phyloP scores from a whole-genome alignment of 345 rosid genomes.

The Camelina laxa region DNA sequence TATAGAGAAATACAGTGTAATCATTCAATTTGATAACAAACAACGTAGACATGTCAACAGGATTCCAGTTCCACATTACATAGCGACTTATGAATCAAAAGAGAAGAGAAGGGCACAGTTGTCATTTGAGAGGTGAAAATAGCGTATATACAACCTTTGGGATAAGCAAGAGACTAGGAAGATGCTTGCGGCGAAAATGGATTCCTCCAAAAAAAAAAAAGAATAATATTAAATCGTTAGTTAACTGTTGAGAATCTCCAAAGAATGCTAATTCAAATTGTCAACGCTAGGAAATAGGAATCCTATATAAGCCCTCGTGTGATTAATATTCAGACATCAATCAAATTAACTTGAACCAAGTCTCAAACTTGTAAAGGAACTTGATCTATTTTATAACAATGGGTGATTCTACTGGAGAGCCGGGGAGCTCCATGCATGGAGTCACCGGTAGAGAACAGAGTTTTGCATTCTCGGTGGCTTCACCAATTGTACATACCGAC shows the following conservation, averaged over 20 bases:
- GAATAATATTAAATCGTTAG: background rate
- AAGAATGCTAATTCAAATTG: slow-evolving; percentile 24
- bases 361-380: background rate
- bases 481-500: slow-evolving; percentile 56
- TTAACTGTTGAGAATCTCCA: slow-evolving; percentile 43
- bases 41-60: background rate
- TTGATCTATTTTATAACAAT: background rate
- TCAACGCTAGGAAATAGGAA: slow-evolving; percentile 24
- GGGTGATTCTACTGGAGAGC: slow-evolving; percentile 44
- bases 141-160: slow-evolving; percentile 32
- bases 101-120: slow-evolving; percentile 14
- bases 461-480: slow-evolving; percentile 64
- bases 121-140: slow-evolving; percentile 12
- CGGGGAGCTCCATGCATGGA: slow-evolving; percentile 80
- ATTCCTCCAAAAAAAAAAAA: slow-evolving; percentile 11
- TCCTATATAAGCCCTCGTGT: slow-evolving; percentile 30
- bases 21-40: background rate
- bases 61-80: background rate
- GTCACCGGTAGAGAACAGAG: slow-evolving; percentile 64
- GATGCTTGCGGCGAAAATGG: slow-evolving; percentile 19
- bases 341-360: slow-evolving; percentile 1
- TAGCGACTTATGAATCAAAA: background rate
- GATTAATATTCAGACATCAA: background rate
- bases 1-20: background rate
- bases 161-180: slow-evolving; percentile 35